These are phyloP conservation scores for Globisporangium cystogenes DNA, from an alignment of 352 stramenopile genomes.

Conservation along the genomic window DNA sequence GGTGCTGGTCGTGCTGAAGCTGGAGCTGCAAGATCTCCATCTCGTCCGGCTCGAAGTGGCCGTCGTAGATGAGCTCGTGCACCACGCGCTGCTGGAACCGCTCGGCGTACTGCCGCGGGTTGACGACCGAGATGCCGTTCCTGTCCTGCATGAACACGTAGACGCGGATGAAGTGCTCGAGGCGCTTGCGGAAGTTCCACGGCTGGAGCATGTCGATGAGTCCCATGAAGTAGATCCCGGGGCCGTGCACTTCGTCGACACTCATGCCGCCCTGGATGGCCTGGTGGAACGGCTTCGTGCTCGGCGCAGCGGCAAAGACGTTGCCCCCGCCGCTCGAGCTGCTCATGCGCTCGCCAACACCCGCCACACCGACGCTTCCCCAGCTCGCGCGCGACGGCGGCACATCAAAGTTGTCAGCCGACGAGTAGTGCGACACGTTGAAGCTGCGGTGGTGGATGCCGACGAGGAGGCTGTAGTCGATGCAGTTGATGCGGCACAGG, in stretches of 20 bases:
- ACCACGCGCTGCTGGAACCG: constrained; percentile 74
- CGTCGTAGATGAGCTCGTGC: constrained; percentile 68
- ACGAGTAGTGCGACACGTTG: constrained; percentile 71
- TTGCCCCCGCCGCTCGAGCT: constrained; percentile 8
- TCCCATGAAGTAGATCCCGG: constrained; percentile 93
- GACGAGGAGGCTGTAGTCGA: constrained; percentile 94
- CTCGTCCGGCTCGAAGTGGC: constrained; percentile 25
- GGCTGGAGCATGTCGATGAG: constrained; percentile 95
- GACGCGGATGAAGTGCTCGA: constrained; percentile 81
- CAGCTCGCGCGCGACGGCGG: constrained; percentile 17
- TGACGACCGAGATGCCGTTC: constrained; percentile 69
- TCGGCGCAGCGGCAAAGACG: constrained; percentile 12
- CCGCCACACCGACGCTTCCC: constrained; percentile 5
- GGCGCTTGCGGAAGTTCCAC: constrained; percentile 90
- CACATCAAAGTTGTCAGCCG: constrained; percentile 38
- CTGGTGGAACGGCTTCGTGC: constrained; percentile 45
- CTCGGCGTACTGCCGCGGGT: constrained; percentile 65
- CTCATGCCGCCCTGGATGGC: constrained; percentile 54
- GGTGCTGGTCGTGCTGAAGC: constrained; percentile 15
- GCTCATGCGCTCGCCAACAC: constrained; percentile 9
- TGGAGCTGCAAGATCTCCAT: constrained; percentile 32
- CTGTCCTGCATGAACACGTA: constrained; percentile 68
- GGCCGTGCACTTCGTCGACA: constrained; percentile 83
- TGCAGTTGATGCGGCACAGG: constrained; percentile 90
- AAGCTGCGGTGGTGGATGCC: constrained; percentile 90